phyloP scores from a whole-genome alignment of 1,284 basidiomycete species.

The Sporisorium graminicola region DNA sequence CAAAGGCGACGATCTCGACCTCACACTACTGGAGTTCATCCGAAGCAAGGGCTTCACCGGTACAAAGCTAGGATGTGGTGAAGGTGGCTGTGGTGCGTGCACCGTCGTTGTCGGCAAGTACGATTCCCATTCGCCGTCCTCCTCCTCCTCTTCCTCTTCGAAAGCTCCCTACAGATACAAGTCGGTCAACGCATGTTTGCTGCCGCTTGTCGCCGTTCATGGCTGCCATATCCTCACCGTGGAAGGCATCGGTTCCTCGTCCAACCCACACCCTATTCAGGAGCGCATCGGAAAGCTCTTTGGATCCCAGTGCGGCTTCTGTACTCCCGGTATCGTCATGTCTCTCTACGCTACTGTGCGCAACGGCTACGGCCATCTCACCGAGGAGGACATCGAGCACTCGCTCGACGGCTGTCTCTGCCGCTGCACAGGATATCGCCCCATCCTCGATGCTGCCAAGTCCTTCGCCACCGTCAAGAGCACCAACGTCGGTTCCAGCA shows the following conservation, averaged over 20 bases:
- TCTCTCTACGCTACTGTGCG: constrained; percentile 69
- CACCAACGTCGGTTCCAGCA: constrained; percentile 14
- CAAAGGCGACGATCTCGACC: constrained; percentile 48
- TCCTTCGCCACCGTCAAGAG: constrained; percentile 57
- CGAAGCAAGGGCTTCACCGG: constrained; percentile 68
- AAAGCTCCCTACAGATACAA: constrained; percentile 63
- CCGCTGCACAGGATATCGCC: constrained; percentile 64
- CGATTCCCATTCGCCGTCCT: constrained; percentile 10
- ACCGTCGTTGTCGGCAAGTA: constrained; percentile 65
- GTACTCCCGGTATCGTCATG: constrained; percentile 69
- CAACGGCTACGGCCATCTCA: constrained; percentile 59
- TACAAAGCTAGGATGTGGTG: constrained; percentile 70
- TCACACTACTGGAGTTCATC: constrained; percentile 69
- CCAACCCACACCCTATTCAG: constrained; percentile 70
- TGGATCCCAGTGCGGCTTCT: constrained; percentile 70
- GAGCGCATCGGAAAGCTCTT: constrained; percentile 68
- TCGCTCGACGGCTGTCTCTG: constrained; percentile 70
- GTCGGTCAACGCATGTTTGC: constrained; percentile 70
- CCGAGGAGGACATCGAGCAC: constrained; percentile 67
- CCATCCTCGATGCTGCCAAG: constrained; percentile 63
- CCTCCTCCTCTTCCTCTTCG: constrained; percentile 3
- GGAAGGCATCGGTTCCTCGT: constrained; percentile 68
- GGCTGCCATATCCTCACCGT: constrained; percentile 70
- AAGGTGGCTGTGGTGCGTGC: constrained; percentile 70
- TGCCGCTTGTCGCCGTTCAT: constrained; percentile 68